Evolutionary conservation across 1,139 yeast species (phyloP).

Genomic region (Arxiozyma heterogenica): DNA sequence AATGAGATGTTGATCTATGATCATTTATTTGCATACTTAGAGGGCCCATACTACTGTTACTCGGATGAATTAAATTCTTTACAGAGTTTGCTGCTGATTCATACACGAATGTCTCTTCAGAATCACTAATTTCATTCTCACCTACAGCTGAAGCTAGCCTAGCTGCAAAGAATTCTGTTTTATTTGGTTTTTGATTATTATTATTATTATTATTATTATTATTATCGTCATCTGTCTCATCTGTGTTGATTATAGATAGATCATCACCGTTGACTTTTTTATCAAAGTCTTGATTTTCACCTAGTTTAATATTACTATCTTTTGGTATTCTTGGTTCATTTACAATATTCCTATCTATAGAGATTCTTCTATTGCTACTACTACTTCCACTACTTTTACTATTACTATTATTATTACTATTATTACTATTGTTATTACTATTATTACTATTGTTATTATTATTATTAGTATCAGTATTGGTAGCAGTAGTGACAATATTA

Average conservation of each 20-base stretch:
- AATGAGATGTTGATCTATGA: conserved; percentile 6
- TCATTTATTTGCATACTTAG: not conserved
- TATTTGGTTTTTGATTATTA: conserved; percentile 33
- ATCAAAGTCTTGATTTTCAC: not conserved
- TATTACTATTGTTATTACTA: too few relatives aligned
- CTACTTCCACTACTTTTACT: not conserved
- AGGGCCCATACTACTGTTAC: conserved; percentile 10
- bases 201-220: conserved; percentile 2
- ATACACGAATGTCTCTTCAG: conserved; percentile 90
- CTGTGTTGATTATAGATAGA: conserved; percentile 2
- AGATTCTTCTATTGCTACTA: not conserved
- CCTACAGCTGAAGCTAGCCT: conserved; percentile 89
- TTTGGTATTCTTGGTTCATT: not conserved
- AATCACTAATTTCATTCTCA: conserved; percentile 75
- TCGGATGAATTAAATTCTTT: conserved; percentile 29
- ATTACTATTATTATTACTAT: too few relatives aligned
- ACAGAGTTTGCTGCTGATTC: conserved; percentile 43
- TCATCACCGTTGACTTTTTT: not conserved
- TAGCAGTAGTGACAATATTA: too few relatives aligned
- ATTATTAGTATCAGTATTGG: too few relatives aligned
- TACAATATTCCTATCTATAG: not conserved
- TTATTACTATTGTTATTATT: too few relatives aligned
- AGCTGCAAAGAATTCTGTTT: conserved; percentile 92
- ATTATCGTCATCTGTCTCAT: conserved; percentile 1
- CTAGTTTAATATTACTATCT: not conserved